These are phyloP conservation scores for Calonectria hawksworthii DNA, from an alignment of 2,329 filamentous ascomycete genomes.

Conservation along the genomic window DNA sequence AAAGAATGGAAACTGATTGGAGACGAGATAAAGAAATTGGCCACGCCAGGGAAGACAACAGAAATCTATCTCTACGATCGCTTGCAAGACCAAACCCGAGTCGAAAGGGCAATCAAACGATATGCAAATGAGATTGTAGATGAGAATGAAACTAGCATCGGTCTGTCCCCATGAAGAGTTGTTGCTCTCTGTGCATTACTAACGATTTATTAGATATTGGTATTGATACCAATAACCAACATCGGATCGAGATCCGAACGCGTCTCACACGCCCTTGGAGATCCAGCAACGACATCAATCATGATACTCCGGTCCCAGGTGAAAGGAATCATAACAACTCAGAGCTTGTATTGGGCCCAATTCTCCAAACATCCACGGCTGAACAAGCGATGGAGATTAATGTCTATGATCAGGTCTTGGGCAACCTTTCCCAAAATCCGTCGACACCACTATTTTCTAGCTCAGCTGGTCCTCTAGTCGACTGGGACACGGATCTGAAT, in stretches of 20 bases:
- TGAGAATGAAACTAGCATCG: no score
- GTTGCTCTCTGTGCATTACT: no score
- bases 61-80: neutral
- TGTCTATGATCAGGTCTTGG: no score
- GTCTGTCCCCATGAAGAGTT: no score
- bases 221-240: neutral
- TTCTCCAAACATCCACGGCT: no score
- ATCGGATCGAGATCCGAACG: neutral
- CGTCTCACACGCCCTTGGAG: neutral
- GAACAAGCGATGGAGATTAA: no score
- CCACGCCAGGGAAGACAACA: neutral
- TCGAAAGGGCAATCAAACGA: neutral
- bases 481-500: no score
- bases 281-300: neutral
- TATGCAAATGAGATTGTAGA: neutral
- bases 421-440: no score
- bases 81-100: neutral
- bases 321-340: neutral
- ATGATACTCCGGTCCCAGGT: no score
- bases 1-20: neutral
- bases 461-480: no score
- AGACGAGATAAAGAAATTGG: neutral
- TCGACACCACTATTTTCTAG: no score
- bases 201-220: neutral
- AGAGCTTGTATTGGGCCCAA: no score